Evolutionary conservation across 371 early-diverging fungal species (phyloP).

Genomic region (Syncephalastrum sp.): DNA sequence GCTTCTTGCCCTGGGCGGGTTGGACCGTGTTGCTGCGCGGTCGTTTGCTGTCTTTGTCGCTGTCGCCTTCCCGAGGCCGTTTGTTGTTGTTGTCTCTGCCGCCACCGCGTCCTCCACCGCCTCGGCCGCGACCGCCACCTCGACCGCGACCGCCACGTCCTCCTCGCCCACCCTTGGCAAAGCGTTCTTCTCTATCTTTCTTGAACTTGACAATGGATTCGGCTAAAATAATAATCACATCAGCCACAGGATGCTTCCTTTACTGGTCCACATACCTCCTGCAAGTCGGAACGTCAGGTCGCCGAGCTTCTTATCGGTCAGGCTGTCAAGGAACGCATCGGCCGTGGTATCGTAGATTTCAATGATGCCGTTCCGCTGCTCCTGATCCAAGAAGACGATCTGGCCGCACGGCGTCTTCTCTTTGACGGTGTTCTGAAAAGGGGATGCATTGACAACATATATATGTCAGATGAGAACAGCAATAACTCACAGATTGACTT

Average conservation of each 20-base stretch:
- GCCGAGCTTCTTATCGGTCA: slow-evolving; percentile 28
- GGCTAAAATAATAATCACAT: too few relatives aligned
- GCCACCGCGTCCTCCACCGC: slow-evolving; percentile 5
- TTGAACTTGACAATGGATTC: too few relatives aligned
- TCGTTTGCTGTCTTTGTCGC: background rate
- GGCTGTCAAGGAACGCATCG: slow-evolving; percentile 32
- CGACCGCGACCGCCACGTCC: slow-evolving; percentile 15
- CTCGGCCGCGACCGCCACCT: slow-evolving; percentile 21
- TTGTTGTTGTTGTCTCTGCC: background rate
- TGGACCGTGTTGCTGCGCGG: slow-evolving; percentile 3
- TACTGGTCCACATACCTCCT: slow-evolving; percentile 11
- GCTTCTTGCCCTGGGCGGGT: background rate
- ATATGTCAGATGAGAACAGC: background rate
- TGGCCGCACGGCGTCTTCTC: background rate
- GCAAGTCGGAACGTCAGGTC: slow-evolving; percentile 21
- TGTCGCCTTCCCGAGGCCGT: slow-evolving; percentile 1
- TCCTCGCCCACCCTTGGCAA: slow-evolving; percentile 16
- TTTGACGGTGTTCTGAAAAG: background rate
- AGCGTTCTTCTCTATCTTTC: too few relatives aligned
- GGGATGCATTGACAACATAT: background rate
- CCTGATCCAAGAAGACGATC: slow-evolving; percentile 13
- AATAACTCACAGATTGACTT: background rate
- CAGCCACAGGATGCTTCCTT: background rate
- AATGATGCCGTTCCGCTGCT: slow-evolving; percentile 29
- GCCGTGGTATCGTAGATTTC: slow-evolving; percentile 28